Conservation (phyloP, 2,329 filamentous ascomycete genomes). For the Aspergillus persii region DNA sequence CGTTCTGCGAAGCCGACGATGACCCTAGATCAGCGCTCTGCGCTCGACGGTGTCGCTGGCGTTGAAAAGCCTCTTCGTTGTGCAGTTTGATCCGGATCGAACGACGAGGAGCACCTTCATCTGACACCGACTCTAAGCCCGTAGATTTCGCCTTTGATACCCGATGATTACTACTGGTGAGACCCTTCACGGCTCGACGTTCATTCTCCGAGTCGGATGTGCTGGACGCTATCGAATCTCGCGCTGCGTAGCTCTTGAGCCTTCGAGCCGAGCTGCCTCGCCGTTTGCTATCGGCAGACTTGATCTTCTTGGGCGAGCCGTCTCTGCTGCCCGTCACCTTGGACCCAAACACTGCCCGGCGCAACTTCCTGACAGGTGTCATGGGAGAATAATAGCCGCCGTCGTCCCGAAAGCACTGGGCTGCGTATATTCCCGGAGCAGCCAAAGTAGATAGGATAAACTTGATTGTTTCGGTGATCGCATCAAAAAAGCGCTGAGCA, state of each 20-base stretch:
- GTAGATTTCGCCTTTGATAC: slow-evolving; percentile 27
- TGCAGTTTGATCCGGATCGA: slow-evolving; percentile 91
- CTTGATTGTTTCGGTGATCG: slow-evolving; percentile 71
- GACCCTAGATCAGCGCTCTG: slow-evolving; percentile 31
- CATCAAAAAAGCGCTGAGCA: slow-evolving; percentile 67
- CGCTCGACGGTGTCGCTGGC: slow-evolving; percentile 55
- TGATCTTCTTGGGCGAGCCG: slow-evolving; percentile 22
- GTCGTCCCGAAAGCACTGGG: slow-evolving; percentile 79
- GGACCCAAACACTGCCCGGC: slow-evolving; percentile 27
- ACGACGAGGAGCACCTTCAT: slow-evolving; percentile 68
- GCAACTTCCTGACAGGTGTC: slow-evolving; percentile 65
- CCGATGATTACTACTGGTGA: slow-evolving; percentile 24
- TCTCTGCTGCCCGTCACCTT: slow-evolving; percentile 20
- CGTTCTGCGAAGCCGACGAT: slow-evolving; percentile 19
- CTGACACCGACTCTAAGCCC: slow-evolving; percentile 36
- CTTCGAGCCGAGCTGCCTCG: slow-evolving; percentile 32
- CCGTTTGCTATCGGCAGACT: slow-evolving; percentile 26
- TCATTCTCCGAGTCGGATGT: slow-evolving; percentile 57
- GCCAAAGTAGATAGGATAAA: slow-evolving; percentile 76
- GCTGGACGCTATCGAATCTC: slow-evolving; percentile 49
- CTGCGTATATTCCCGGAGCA: slow-evolving; percentile 76
- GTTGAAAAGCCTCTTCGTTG: slow-evolving; percentile 71
- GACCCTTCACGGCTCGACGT: slow-evolving; percentile 22
- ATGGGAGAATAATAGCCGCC: slow-evolving; percentile 76
- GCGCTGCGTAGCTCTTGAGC: slow-evolving; percentile 32